Base-by-base conservation (phyloP, 225 moss, liverwort and hornwort genomes). In the Polytrichum commune region DNA sequence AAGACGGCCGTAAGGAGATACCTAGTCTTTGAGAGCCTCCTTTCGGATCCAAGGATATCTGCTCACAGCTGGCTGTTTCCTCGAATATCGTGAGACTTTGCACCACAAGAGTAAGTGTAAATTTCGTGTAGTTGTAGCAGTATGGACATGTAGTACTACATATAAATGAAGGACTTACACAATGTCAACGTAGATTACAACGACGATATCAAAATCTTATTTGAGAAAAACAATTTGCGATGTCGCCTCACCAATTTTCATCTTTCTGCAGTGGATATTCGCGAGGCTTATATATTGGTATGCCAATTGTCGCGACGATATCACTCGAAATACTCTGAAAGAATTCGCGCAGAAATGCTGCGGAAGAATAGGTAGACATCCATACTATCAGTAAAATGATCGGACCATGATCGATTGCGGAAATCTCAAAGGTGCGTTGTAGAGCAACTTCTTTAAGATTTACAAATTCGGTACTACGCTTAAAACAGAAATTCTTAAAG, bases 71-170 rank as follows among this genome's bases (percentile, higher is more conserved):
- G 62, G 61, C 69, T 22, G 80, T 80, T 77, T 88, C 69, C 71
- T 88, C 88, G 75, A 88, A 88, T 62, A 88, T 88, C 62, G 84
- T 85, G 73, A 73, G 72, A 74, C 88, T 88, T 77, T 84, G 35
- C 70, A 79, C 65, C 60, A 30, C 53, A 73, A 60, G 25, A 62
- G 6, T 38, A 35, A 53, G 62, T 46, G 61, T 62, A 46, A 46
- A 46, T 29, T 61, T 53, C 22, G 26, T 1, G 58, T 19, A 29
- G 13, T 16, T 46, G 46, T 16, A 35, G 35, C 8, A 9, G 35
- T 9, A 8, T 35, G 35, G 35, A 16, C 46, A 46, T 46, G 46
- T 16, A 46, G 3, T 38, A 38, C 13, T 10, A 38, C 13, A 38
- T 38, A 38, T 38, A 3, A 38, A 16, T 13, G 46, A 46, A 46